These are phyloP conservation scores for Hydnum rufescens DNA, from an alignment of 768 basidiomycete genomes.

Conservation along the genomic window DNA sequence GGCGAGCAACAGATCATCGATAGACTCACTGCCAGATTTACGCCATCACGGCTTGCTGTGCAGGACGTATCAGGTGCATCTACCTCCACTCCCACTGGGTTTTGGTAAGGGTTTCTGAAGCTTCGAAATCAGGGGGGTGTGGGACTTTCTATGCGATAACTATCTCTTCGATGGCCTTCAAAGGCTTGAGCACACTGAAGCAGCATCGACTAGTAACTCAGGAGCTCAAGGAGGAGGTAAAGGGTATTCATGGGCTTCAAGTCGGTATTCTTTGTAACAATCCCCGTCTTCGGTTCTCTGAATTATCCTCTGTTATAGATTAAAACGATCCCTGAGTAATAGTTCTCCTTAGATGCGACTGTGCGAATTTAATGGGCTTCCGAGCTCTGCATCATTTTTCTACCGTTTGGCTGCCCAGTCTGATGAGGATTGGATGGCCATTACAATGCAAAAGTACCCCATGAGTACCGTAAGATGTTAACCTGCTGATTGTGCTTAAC, in stretches of 20 bases:
- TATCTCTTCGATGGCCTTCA: constrained; percentile 70
- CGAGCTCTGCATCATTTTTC: too few relatives aligned
- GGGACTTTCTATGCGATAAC: constrained; percentile 92
- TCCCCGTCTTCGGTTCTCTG: background rate
- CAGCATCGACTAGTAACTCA: constrained; percentile 86
- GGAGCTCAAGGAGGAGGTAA: constrained; percentile 71
- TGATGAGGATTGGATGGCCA: too few relatives aligned
- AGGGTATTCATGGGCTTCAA: constrained; percentile 84
- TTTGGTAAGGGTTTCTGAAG: constrained; percentile 8
- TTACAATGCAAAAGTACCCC: too few relatives aligned
- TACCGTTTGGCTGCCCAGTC: too few relatives aligned
- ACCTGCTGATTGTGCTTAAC: too few relatives aligned
- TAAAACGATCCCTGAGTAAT: background rate
- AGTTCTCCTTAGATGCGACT: too few relatives aligned
- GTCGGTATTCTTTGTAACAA: constrained; percentile 21
- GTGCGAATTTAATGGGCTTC: too few relatives aligned
- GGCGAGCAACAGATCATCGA: constrained; percentile 52
- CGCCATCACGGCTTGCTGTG: constrained; percentile 64
- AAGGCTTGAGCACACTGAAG: constrained; percentile 70
- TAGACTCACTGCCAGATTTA: constrained; percentile 57
- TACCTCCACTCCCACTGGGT: background rate
- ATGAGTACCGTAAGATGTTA: too few relatives aligned
- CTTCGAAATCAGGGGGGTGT: constrained; percentile 76
- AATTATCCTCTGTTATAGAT: background rate
- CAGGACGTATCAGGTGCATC: constrained; percentile 84